Conservation (phyloP, 2,329 filamentous ascomycete species). For the Ilyonectria mors-panacis region DNA sequence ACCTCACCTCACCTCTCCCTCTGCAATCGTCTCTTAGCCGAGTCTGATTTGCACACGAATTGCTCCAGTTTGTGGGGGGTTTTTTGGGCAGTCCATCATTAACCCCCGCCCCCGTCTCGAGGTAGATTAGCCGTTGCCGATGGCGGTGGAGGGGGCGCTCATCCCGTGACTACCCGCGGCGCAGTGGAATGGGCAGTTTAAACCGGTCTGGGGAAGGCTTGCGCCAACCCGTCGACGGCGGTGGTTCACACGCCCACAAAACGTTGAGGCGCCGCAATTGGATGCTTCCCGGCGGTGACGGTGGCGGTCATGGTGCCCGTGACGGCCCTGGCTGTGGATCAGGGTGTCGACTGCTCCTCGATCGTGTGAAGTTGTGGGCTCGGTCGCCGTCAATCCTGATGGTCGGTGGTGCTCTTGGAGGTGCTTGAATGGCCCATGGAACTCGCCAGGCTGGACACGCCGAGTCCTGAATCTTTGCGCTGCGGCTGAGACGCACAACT, state of each 20-base stretch:
- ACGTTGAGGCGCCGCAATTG: no score
- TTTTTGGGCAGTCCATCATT: neutral
- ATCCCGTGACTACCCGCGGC: neutral
- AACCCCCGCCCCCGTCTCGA: neutral
- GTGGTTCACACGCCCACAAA: neutral
- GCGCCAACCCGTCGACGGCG: neutral
- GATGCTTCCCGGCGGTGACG: neutral
- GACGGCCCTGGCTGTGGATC: no score
- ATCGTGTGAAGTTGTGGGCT: neutral
- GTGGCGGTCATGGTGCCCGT: neutral
- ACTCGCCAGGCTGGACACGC: conserved; percentile 30
- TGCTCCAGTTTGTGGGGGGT: neutral
- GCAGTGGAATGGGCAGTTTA: neutral
- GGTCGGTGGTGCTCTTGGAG: conserved; percentile 26
- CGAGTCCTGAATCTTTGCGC: conserved; percentile 30
- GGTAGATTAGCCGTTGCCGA: neutral
- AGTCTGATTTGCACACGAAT: neutral
- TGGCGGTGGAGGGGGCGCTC: neutral
- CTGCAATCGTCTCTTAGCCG: neutral
- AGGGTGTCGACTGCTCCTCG: neutral
- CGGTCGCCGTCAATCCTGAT: conserved; percentile 32
- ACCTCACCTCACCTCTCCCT: neutral
- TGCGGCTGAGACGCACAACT: conserved; percentile 19
- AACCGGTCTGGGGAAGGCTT: neutral
- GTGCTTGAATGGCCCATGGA: conserved; percentile 25